Evolutionary conservation across 225 moss, liverwort and hornwort genomes (phyloP).

Genomic region (Climacium dendroides): DNA sequence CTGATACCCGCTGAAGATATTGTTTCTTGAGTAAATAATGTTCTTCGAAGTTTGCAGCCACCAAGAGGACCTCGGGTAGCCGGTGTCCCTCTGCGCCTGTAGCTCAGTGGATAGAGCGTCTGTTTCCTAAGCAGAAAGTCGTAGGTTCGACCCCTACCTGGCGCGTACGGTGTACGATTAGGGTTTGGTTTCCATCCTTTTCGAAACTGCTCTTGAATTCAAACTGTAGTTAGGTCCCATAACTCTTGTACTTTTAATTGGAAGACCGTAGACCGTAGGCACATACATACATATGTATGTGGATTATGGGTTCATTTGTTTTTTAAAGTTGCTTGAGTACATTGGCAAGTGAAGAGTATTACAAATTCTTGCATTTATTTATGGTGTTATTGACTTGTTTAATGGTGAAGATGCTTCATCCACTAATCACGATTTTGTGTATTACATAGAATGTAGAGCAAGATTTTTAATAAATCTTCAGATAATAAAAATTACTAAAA

Average conservation of each 20-base stretch:
- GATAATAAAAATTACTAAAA: no score
- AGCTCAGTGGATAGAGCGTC: neutral
- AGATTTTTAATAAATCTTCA: no score
- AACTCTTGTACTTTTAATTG: neutral
- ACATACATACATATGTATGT: neutral
- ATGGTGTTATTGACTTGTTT: no score
- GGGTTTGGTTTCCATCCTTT: accelerated
- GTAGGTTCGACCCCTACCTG: neutral
- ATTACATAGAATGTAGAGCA: no score
- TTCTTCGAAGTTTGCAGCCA: accelerated
- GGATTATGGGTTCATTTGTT: neutral
- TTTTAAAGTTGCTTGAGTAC: no score
- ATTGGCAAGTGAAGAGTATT: no score
- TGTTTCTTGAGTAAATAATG: accelerated
- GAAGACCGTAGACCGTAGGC: no score
- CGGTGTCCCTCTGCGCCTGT: neutral
- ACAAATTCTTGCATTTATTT: no score
- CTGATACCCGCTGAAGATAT: no score
- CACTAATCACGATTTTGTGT: no score
- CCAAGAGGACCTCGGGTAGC: accelerated
- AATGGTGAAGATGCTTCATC: no score
- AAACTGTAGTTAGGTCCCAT: neutral
- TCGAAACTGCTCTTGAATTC: accelerated
- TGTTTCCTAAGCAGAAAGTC: neutral
- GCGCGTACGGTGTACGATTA: neutral